Base-by-base conservation (phyloP, 306 rosid genomes). In the Ochetophila trinervis region DNA sequence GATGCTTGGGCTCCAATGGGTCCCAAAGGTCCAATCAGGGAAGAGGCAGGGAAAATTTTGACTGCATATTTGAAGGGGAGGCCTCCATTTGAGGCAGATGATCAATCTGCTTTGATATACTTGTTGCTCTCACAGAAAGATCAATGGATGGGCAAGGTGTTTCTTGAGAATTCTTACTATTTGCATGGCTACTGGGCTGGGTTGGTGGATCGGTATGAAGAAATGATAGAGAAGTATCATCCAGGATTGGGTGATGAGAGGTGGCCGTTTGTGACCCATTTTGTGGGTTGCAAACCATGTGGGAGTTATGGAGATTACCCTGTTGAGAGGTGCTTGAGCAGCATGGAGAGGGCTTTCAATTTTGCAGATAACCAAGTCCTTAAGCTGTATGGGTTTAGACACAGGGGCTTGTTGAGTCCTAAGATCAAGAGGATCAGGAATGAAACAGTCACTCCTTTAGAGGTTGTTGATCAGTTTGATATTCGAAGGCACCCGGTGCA, bases 1-100 rank as follows among this genome's bases (percentile, higher is more conserved):
- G 99, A 93, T 82, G 90, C 59, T 22, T 93, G 99, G 99, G 97
- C 99, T 73, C 99, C 99, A 0, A 93, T 93, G 99, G 99, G 99
- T 14, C 99, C 99, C 0, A 93, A 89, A 60, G 97, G 99, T 50
- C 81, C 78, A 0, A 67, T 86, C 23, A 81, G 99, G 0, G 97
- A 94, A 15, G 97, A 94, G 76, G 97, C 97, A 0, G 99, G 99
- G 24, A 90, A 80, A 83, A 30, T 94, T 53, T 73, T 94, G 83
- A 94, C 97, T 0, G 97, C 99, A 0, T 68, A 86, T 64, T 77
- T 94, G 79, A 94, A 94, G 86, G 99, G 99, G 17, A 77, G 99
- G 65, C 99, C 99, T 1, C 90, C 97, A 0, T 94, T 94, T 56
- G 99, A 93, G 79, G 99, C 99, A 0, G 99, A 93, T 37, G 99